Percentiles rank a stretch among this genome's conserved stretches.
These are phyloP conservation scores for Salix brachista DNA, from an alignment of 345 rosid genomes.

Conservation along the genomic window DNA sequence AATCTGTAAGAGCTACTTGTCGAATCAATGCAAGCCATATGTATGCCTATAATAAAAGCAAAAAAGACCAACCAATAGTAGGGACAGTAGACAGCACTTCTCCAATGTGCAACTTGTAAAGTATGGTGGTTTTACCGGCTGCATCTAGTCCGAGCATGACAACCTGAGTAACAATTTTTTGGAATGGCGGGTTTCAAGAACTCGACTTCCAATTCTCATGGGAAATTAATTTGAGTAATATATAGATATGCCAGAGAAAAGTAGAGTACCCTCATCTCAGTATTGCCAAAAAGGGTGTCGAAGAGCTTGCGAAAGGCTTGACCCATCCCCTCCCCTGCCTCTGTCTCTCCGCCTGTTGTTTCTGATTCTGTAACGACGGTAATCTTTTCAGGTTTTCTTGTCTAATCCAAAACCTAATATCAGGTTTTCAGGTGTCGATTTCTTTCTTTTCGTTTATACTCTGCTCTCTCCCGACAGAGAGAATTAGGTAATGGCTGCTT, in stretches of 20 bases:
- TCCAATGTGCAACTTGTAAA: conserved; percentile 95
- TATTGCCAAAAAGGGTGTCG: conserved; percentile 81
- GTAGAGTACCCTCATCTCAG: conserved; percentile 80
- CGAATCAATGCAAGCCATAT: background rate
- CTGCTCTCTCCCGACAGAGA: too few relatives aligned
- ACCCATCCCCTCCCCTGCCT: conserved; percentile 42
- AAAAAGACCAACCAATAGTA: conserved; percentile 61
- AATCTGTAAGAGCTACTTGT: too few relatives aligned
- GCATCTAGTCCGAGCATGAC: conserved; percentile 98
- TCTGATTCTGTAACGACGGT: too few relatives aligned
- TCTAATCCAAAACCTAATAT: too few relatives aligned
- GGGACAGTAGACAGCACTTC: conserved; percentile 98
- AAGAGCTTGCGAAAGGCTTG: conserved; percentile 88
- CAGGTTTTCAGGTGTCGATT: too few relatives aligned
- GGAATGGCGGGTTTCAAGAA: background rate
- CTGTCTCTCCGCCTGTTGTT: too few relatives aligned
- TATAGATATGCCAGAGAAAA: background rate
- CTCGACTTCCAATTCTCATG: background rate
- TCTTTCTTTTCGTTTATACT: too few relatives aligned
- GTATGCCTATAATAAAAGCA: background rate
- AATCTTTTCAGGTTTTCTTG: too few relatives aligned
- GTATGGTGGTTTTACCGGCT: conserved; percentile 93
- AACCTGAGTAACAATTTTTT: conserved; percentile 43
- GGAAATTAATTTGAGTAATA: background rate
- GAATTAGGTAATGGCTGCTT: too few relatives aligned